Percentiles rank a stretch among this genome's conserved stretches.
These are phyloP conservation scores for Orychophragmus violaceus DNA, from an alignment of 345 rosid species.

Conservation along the genomic window DNA sequence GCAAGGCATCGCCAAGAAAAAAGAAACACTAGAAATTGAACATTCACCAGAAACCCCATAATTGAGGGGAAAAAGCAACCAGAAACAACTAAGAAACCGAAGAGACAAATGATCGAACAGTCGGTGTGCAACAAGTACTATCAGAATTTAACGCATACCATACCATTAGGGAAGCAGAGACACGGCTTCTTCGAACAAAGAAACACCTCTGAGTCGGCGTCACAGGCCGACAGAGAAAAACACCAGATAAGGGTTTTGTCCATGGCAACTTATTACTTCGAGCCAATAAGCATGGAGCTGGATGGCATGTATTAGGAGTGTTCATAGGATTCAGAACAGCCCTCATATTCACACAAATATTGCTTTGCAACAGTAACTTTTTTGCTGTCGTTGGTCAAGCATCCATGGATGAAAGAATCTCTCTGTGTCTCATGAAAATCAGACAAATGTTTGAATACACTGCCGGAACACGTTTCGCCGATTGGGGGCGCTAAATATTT, in stretches of 20 bases:
- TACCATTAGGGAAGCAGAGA: conserved; percentile 51
- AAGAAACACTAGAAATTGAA: background rate
- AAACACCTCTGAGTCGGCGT: conserved; percentile 14
- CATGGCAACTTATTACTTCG: conserved; percentile 16
- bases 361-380: background rate
- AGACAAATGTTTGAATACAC: background rate
- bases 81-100: background rate
- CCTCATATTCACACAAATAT: conserved; percentile 23
- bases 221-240: conserved; percentile 22
- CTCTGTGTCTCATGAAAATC: background rate
- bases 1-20: background rate
- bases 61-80: background rate
- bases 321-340: conserved; percentile 29
- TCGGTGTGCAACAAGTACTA: conserved; percentile 23
- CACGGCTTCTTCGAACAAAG: background rate
- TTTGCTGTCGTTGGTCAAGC: background rate
- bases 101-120: conserved; percentile 49
- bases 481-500: background rate
- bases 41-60: background rate
- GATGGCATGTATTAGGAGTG: conserved; percentile 23
- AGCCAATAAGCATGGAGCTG: conserved; percentile 27
- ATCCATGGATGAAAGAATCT: conserved; percentile 6
- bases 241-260: conserved; percentile 27
- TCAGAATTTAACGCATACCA: background rate
- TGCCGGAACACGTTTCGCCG: background rate